Conservation (phyloP, 2,329 filamentous ascomycete genomes). For the Triangularia setosa region DNA sequence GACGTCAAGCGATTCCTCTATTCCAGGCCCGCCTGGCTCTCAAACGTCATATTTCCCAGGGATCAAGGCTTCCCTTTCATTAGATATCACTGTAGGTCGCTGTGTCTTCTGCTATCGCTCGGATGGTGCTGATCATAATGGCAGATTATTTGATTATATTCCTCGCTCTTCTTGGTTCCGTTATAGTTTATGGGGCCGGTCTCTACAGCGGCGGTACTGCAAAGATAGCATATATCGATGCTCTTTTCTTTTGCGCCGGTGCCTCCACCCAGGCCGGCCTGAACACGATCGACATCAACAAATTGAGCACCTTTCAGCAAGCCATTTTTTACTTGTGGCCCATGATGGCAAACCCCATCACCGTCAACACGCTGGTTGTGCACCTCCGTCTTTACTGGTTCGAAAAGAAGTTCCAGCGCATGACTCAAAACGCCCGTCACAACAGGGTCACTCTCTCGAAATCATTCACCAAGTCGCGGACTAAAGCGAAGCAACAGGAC, state of each 20-base stretch:
- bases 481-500: conserved; percentile 33
- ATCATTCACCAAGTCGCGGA: conserved; percentile 50
- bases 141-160: conserved; percentile 76
- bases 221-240: conserved; percentile 74
- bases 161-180: conserved; percentile 67
- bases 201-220: conserved; percentile 46
- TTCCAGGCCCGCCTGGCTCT: conserved; percentile 28
- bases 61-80: conserved; percentile 68
- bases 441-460: conserved; percentile 62
- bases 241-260: conserved; percentile 82
- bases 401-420: conserved; percentile 86
- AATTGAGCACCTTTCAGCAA: conserved; percentile 68
- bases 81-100: conserved; percentile 65
- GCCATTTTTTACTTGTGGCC: conserved; percentile 66
- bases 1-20: conserved; percentile 47
- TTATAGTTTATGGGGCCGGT: conserved; percentile 65
- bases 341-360: conserved; percentile 76
- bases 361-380: conserved; percentile 80
- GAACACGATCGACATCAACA: conserved; percentile 72
- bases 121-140: conserved; percentile 1
- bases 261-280: conserved; percentile 88
- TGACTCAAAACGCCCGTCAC: conserved; percentile 68
- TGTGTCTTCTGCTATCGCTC: background rate
- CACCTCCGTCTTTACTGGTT: conserved; percentile 97
- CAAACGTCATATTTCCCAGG: conserved; percentile 48